phyloP scores from a whole-genome alignment of 169 alveolate genomes.

The Eimeria mitis region DNA sequence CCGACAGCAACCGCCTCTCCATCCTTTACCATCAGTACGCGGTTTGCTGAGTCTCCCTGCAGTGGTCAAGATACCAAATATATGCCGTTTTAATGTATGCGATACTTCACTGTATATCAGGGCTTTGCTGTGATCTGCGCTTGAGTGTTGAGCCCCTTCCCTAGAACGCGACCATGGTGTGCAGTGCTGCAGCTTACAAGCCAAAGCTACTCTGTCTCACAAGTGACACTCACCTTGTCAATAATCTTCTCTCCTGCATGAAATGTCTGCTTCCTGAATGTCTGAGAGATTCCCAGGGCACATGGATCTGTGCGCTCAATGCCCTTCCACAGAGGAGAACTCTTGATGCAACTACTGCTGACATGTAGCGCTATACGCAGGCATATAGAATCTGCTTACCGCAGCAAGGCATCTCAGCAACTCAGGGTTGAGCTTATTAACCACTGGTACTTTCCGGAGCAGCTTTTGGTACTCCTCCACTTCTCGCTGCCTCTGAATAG shows the following conservation, averaged over 20 bases:
- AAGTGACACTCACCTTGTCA: slow-evolving; percentile 10
- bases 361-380: background rate
- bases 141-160: background rate
- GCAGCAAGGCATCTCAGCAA: slow-evolving; percentile 69
- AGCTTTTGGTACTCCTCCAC: slow-evolving; percentile 45
- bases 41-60: slow-evolving; percentile 45
- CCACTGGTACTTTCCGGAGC: slow-evolving; percentile 81
- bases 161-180: background rate
- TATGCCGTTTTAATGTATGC: background rate
- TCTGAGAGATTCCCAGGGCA: slow-evolving; percentile 17
- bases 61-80: background rate
- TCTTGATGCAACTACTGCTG: background rate
- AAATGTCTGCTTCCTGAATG: slow-evolving; percentile 66
- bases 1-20: slow-evolving; percentile 83
- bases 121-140: background rate
- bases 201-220: background rate
- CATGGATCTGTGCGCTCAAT: background rate
- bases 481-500: slow-evolving; percentile 54
- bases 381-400: slow-evolving; percentile 19
- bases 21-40: slow-evolving; percentile 75
- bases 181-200: background rate
- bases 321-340: background rate
- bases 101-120: background rate
- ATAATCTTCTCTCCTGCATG: slow-evolving; percentile 68
- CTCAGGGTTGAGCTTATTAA: slow-evolving; percentile 57